These are phyloP conservation scores for Fusarium sp. DNA, from an alignment of 2,329 filamentous ascomycete species.

Conservation along the genomic window DNA sequence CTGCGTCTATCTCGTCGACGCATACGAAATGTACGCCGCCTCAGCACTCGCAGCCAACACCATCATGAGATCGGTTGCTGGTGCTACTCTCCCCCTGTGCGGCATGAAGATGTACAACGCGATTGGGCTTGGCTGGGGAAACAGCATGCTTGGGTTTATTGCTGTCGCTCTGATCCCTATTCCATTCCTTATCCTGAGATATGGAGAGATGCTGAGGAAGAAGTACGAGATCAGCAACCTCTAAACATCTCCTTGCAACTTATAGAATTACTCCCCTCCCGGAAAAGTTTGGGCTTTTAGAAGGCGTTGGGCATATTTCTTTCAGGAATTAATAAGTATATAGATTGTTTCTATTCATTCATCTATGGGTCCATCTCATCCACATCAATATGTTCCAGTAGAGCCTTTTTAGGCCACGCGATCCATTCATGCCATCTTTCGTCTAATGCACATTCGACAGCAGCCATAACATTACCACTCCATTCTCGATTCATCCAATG, in stretches of 20 bases:
- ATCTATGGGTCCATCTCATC: slow-evolving; percentile 22
- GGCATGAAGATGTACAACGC: slow-evolving; percentile 39
- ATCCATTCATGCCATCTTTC: slow-evolving; percentile 26
- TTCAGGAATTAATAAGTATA: neutral
- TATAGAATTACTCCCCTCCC: neutral
- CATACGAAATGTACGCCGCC: slow-evolving; percentile 22
- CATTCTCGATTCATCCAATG: slow-evolving; percentile 28
- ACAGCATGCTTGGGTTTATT: slow-evolving; percentile 55
- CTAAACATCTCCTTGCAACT: neutral
- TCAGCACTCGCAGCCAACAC: slow-evolving; percentile 32
- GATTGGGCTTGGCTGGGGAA: slow-evolving; percentile 60
- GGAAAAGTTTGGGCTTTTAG: neutral
- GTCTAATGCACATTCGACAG: slow-evolving; percentile 13
- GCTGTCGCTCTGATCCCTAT: slow-evolving; percentile 55
- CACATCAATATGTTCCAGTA: slow-evolving; percentile 20
- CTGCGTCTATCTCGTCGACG: slow-evolving; percentile 30
- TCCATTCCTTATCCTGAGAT: slow-evolving; percentile 53
- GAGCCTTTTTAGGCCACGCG: slow-evolving; percentile 19
- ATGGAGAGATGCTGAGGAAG: slow-evolving; percentile 50
- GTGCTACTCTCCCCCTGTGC: slow-evolving; percentile 19
- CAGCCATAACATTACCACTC: slow-evolving; percentile 13
- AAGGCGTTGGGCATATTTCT: neutral
- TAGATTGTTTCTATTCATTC: neutral
- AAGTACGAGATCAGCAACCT: slow-evolving; percentile 18
- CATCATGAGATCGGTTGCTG: slow-evolving; percentile 15